Percentiles rank a stretch among this genome's conserved stretches.
phyloP scores from a whole-genome alignment of 345 rosid genomes.

The Hevea brasiliensis region DNA sequence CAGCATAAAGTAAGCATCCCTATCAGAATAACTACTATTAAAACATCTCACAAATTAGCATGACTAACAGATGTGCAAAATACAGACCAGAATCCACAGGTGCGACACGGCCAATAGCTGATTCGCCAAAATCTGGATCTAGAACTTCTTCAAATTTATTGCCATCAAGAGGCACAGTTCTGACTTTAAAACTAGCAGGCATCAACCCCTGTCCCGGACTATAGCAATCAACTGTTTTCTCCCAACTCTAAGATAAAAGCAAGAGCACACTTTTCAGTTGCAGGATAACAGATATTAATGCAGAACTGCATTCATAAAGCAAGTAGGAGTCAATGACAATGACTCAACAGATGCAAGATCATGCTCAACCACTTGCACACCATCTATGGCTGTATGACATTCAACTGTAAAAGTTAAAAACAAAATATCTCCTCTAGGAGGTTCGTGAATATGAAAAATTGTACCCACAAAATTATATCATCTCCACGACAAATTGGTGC shows the following conservation, averaged over 20 bases:
- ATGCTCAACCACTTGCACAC: background rate
- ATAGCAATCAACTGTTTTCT: slow-evolving; percentile 39
- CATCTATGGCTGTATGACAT: background rate
- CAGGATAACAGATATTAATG: background rate
- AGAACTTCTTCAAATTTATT: slow-evolving; percentile 30
- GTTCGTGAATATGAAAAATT: background rate
- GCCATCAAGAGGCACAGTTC: slow-evolving; percentile 32
- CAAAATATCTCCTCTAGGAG: background rate
- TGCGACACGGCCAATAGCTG: slow-evolving; percentile 39
- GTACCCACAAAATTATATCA: background rate
- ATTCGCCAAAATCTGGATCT: slow-evolving; percentile 40
- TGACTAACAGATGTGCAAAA: background rate
- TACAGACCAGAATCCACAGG: slow-evolving; percentile 36
- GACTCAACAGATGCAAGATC: background rate
- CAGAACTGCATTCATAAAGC: background rate
- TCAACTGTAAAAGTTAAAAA: background rate
- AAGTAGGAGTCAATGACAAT: background rate
- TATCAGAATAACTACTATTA: background rate
- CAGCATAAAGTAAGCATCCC: background rate
- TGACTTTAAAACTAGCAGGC: slow-evolving; percentile 42
- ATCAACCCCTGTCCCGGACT: slow-evolving; percentile 37
- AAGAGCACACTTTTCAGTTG: background rate
- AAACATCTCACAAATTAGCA: background rate
- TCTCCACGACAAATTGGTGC: background rate
- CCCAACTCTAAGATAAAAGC: slow-evolving; percentile 32